Base-by-base conservation (phyloP, 2,329 filamentous ascomycete genomes). In the Canariomyces notabilis region DNA sequence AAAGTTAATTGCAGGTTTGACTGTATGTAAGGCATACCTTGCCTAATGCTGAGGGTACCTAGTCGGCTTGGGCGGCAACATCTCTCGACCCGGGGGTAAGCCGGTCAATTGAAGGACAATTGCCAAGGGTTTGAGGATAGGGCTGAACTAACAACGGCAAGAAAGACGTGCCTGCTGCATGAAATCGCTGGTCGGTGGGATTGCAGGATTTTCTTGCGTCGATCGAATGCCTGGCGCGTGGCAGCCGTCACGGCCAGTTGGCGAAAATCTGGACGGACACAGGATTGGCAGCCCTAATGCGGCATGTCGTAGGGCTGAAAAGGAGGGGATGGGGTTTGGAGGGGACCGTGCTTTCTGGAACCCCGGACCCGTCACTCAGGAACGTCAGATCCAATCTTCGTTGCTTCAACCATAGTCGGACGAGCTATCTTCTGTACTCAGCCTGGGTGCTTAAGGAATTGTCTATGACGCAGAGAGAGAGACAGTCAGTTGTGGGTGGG, bases 281-380 rank as follows among this genome's bases (percentile, higher is more conserved):
- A 23, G 15, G 43, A 37, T 20, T 40, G 49, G 46, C 41, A 38
- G 21, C 45, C 40, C 41, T 35, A 44, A 37, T 37, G 46, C 48
- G 36, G 42, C 42, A 26, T 34, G 37, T 54, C 53, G 33, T 60
- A 60, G 58, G 58, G 58, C 56, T 59, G 57, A 56, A 55, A 51
- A 44, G 55, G 57, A 50, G 44, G 40, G 50, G 36, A 21, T 23
- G 26, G 43, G 15, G 31, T 14, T 19, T 35, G 12, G 22, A 31
- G 20, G 18, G 34, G 23, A 37, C 33, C 19, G 38, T 34, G 32
- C 39, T 21, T 38, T 15, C n/a, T 18, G 26, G 29, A 26, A 23
- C 39, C 49, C 34, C 20, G 26, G 33, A 37, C 2, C 37, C 38
- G 19, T 21, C n/a, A 12, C 16, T 15, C 26, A 16, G 34, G 42